A percentile compares a stretch with the other conserved stretches of the same genome.
Conservation (phyloP, 2,329 filamentous ascomycete genomes). For the Scedosporium apiospermum region DNA sequence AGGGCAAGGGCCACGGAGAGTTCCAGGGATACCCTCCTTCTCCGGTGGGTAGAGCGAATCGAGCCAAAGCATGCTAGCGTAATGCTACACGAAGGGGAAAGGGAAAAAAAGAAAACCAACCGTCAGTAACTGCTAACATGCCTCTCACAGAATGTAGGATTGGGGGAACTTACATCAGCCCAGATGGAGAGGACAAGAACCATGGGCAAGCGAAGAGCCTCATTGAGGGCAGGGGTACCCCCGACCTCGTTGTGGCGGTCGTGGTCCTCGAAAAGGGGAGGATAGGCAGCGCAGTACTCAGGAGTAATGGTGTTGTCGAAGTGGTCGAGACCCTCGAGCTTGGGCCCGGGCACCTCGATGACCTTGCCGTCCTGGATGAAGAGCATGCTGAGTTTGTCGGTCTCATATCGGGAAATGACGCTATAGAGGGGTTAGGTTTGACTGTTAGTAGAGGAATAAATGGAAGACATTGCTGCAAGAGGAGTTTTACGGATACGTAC, state of each 20-base stretch:
- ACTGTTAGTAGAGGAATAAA: not conserved
- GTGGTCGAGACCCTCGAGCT: slow-evolving; percentile 34
- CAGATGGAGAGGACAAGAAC: slow-evolving; percentile 54
- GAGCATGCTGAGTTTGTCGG: slow-evolving; percentile 19
- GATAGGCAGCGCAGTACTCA: slow-evolving; percentile 46
- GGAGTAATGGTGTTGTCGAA: slow-evolving; percentile 50
- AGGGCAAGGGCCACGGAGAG: slow-evolving; percentile 16
- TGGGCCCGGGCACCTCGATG: slow-evolving; percentile 32
- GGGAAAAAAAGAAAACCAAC: not conserved
- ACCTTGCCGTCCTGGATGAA: slow-evolving; percentile 50
- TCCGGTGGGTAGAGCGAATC: slow-evolving; percentile 52
- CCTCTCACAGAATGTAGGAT: not conserved
- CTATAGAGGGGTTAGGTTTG: not conserved
- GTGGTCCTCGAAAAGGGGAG: slow-evolving; percentile 42
- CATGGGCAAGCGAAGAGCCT: slow-evolving; percentile 47
- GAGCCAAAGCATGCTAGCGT: slow-evolving; percentile 65
- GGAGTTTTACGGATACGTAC: slow-evolving; percentile 6
- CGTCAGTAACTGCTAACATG: too few relatives aligned
- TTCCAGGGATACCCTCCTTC: slow-evolving; percentile 15
- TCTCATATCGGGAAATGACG: slow-evolving; percentile 7
- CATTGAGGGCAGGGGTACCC: slow-evolving; percentile 44
- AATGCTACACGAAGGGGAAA: slow-evolving; percentile 25
- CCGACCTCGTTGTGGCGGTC: slow-evolving; percentile 43
- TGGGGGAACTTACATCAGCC: slow-evolving; percentile 25
- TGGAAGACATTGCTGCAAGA: not conserved